Conservation (phyloP, 148 eudicot species). For the Pharnaceum exiguum region DNA sequence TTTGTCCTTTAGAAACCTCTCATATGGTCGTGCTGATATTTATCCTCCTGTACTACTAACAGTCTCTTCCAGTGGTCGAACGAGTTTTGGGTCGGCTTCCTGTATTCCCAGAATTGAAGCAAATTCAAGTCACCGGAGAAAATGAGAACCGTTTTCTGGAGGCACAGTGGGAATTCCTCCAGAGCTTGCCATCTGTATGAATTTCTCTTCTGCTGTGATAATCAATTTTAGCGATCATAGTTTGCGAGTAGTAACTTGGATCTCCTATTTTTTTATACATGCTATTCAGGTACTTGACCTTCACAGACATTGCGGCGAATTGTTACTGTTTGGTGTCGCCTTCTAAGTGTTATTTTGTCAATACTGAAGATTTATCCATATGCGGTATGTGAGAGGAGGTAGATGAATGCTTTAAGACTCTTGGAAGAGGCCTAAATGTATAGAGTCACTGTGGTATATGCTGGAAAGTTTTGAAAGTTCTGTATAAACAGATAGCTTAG, state of each 20-base stretch:
- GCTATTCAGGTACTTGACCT: not conserved
- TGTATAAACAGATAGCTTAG: too few species aligned
- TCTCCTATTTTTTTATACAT: not conserved
- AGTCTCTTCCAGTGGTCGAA: constrained; percentile 33
- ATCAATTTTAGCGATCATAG: not conserved
- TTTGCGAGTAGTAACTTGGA: not conserved
- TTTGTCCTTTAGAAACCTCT: not conserved
- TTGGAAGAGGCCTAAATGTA: too few species aligned
- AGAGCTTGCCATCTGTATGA: constrained; percentile 32
- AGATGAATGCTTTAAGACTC: too few species aligned
- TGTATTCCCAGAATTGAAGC: constrained; percentile 36
- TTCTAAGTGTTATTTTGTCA: not conserved
- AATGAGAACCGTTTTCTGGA: constrained; percentile 8
- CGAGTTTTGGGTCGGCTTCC: constrained; percentile 24
- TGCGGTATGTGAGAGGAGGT: too few species aligned
- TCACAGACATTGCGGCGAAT: not conserved
- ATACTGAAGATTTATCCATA: constrained; percentile 8
- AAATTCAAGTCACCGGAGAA: constrained; percentile 31
- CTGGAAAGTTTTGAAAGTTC: too few species aligned
- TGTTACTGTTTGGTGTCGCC: not conserved
- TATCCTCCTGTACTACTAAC: constrained; percentile 10
- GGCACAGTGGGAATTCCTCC: constrained; percentile 31
- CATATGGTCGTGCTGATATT: not conserved
- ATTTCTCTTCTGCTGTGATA: constrained; percentile 31
- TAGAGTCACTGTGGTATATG: too few species aligned